Percentiles rank a stretch among this genome's conserved stretches.
Evolutionary conservation across 139 green algal species (phyloP).

Genomic region (Picochlorum sp.): DNA sequence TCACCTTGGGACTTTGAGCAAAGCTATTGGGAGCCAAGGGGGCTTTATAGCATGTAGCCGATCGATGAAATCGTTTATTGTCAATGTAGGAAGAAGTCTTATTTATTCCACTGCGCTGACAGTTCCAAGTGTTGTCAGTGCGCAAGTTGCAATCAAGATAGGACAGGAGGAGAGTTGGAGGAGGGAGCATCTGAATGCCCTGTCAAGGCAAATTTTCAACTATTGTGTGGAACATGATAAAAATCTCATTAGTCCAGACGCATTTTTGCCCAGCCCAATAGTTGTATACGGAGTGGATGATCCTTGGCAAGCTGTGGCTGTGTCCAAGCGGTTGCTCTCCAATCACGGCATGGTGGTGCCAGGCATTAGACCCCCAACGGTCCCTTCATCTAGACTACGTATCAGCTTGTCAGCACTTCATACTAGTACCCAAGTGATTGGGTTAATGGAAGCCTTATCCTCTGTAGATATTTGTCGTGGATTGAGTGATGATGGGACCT

Average conservation of each 20-base stretch:
- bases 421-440: slow-evolving; percentile 38
- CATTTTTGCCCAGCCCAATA: too few relatives aligned
- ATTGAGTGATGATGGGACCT: too few relatives aligned
- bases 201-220: slow-evolving; percentile 26
- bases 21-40: slow-evolving; percentile 74
- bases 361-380: slow-evolving; percentile 86
- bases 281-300: too few relatives aligned
- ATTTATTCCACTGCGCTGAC: slow-evolving; percentile 80
- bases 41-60: slow-evolving; percentile 73
- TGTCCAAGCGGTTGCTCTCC: slow-evolving; percentile 39
- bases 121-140: slow-evolving; percentile 64
- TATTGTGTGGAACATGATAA: slow-evolving; percentile 26
- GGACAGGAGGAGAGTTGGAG: slow-evolving; percentile 60
- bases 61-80: slow-evolving; percentile 45
- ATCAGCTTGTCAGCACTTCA: slow-evolving; percentile 73
- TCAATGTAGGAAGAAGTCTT: slow-evolving; percentile 53
- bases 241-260: slow-evolving; percentile 73
- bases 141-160: slow-evolving; percentile 49
- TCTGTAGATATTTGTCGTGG: too few relatives aligned
- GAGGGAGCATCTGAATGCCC: slow-evolving; percentile 45
- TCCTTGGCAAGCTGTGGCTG: slow-evolving; percentile 36
- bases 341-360: slow-evolving; percentile 68
- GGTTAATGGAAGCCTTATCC: slow-evolving; percentile 22
- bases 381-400: slow-evolving; percentile 63
- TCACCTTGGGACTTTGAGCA: slow-evolving; percentile 88